phyloP scores from a whole-genome alignment of 73 alveolate genomes.

The Durusdinium trenchii region DNA sequence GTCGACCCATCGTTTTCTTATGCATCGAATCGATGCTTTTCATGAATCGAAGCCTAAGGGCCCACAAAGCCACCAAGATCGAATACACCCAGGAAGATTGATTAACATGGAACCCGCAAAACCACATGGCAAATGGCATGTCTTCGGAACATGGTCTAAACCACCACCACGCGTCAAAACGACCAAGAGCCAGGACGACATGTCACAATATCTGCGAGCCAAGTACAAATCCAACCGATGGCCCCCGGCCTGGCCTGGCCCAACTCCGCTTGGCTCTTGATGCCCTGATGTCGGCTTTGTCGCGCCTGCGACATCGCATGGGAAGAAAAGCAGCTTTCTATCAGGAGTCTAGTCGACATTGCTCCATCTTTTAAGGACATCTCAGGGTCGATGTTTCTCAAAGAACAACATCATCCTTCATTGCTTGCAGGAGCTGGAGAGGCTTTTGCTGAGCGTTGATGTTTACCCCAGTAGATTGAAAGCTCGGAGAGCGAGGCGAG shows the following conservation, averaged over 20 bases:
- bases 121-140: too few relatives aligned
- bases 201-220: neutral
- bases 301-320: constrained; percentile 32
- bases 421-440: too few relatives aligned
- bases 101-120: neutral
- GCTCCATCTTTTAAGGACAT: too few relatives aligned
- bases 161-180: neutral
- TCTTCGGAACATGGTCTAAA: neutral
- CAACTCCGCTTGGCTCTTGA: constrained; percentile 61
- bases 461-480: too few relatives aligned
- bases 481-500: too few relatives aligned
- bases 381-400: too few relatives aligned
- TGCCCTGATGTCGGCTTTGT: constrained; percentile 59
- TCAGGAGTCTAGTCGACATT: neutral
- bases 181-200: neutral
- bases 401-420: too few relatives aligned
- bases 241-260: neutral
- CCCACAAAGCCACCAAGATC: neutral
- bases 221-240: neutral
- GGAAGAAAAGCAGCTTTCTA: neutral
- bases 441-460: too few relatives aligned
- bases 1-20: too few relatives aligned
- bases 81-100: neutral
- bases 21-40: too few relatives aligned
- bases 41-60: too few relatives aligned